phyloP scores from a whole-genome alignment of 345 rosid species.

The Balakata baccata region DNA sequence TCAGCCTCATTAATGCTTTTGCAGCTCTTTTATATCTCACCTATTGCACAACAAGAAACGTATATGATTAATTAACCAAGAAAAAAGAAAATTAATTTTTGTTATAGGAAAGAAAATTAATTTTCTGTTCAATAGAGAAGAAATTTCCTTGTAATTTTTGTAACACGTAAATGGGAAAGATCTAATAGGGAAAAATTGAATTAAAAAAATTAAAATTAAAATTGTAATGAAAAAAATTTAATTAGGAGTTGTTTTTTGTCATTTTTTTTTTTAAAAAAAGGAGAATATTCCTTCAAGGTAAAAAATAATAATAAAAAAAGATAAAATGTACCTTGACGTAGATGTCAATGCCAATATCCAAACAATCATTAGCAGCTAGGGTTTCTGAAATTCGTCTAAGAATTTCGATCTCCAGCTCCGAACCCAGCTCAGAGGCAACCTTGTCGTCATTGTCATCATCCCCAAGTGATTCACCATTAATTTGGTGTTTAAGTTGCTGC shows the following conservation, averaged over 20 bases:
- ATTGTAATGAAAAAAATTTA: too few relatives aligned
- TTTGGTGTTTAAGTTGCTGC: slow-evolving; percentile 44
- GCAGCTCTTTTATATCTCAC: slow-evolving; percentile 62
- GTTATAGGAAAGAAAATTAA: too few relatives aligned
- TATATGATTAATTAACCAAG: background rate
- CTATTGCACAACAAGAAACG: slow-evolving; percentile 25
- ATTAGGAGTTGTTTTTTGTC: too few relatives aligned
- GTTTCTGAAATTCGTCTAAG: slow-evolving; percentile 45
- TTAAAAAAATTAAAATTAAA: too few relatives aligned
- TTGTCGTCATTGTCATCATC: slow-evolving; percentile 23
- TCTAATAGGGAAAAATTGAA: too few relatives aligned
- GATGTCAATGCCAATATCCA: slow-evolving; percentile 62
- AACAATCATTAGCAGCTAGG: slow-evolving; percentile 54
- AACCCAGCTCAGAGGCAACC: slow-evolving; percentile 37
- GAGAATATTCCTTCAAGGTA: background rate
- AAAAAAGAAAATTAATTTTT: too few relatives aligned
- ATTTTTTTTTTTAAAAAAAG: too few relatives aligned
- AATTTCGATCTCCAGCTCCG: slow-evolving; percentile 45
- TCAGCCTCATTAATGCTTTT: slow-evolving; percentile 55
- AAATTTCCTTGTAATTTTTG: too few relatives aligned
- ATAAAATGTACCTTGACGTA: slow-evolving; percentile 44
- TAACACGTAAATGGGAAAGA: too few relatives aligned
- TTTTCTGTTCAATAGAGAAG: too few relatives aligned
- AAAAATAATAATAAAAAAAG: background rate
- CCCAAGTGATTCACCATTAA: slow-evolving; percentile 24